Base-by-base conservation (phyloP, 306 rosid species). In the Quercus variabilis region DNA sequence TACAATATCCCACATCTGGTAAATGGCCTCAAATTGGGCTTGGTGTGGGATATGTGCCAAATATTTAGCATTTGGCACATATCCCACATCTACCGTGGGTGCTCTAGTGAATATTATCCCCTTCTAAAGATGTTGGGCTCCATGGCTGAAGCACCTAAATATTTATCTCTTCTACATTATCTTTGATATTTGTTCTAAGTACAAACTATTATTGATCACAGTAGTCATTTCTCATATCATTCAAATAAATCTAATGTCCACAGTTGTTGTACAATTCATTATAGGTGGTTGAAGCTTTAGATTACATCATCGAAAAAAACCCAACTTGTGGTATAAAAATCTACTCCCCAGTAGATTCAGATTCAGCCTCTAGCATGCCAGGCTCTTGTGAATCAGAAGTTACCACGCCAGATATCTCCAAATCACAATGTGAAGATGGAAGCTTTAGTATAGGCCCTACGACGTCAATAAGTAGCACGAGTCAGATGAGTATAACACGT, bases 241-340 rank as follows among this genome's bases (percentile, higher is more conserved):
- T 26, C 1, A 60, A 15, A 5, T 9, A 26, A 60, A 60, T 12
- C 17, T 60, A 25, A 12, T 60, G 12, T 60, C 33, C 35, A 23
- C 6, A 7, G 7, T 60, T 60, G 67, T 60, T 60, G 67, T 60
- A 60, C 18, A 5, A 23, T 25, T 76, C 25, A 69, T 55, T 63
- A 70, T 83, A 94, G 98, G 86, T 92, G 65, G 91, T 91, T 12
- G 57, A 83, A 62, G 89, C 82, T 75, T 80, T 94, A 31, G 74
- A 63, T 19, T 55, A 38, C 52, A 83, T 90, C 26, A 75, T 80
- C 10, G 88, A 87, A 55, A 88, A 89, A 4, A 68, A 83, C 6
- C 62, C 79, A 56, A 46, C 75, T 49, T 26, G 28, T 26, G 28
- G 28, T 26, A 26, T 26, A 26, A 26, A 26, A 26, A 2, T 26